These are phyloP conservation scores for Cladosporium sp. DNA, from an alignment of 2,329 filamentous ascomycete genomes.

Conservation along the genomic window DNA sequence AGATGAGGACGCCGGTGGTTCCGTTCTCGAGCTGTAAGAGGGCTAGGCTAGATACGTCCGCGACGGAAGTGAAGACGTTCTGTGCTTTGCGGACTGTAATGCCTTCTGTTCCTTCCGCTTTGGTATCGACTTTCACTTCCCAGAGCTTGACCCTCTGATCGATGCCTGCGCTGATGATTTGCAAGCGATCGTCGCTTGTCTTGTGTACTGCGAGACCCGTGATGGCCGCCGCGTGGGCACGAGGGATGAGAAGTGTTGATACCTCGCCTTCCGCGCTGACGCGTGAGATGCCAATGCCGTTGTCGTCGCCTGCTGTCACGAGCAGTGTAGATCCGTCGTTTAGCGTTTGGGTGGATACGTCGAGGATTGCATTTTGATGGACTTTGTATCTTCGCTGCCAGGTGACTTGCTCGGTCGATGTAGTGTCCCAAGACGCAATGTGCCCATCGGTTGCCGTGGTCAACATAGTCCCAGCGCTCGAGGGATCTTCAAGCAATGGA, in stretches of 20 bases:
- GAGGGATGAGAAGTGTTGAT: constrained; percentile 42
- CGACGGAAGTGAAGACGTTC: constrained; percentile 45
- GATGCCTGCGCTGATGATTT: constrained; percentile 34
- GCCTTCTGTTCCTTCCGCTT: constrained; percentile 20
- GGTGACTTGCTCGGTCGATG: constrained; percentile 16
- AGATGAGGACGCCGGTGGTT: constrained; percentile 35
- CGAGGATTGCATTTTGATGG: constrained; percentile 81
- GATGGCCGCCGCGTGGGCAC: constrained; percentile 68
- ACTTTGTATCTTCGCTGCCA: constrained; percentile 46
- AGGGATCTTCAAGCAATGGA: constrained; percentile 17
- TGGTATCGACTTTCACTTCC: constrained; percentile 31
- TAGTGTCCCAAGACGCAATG: constrained; percentile 55
- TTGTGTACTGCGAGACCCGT: constrained; percentile 48
- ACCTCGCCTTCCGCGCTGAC: constrained; percentile 6
- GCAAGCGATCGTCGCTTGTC: constrained; percentile 12
- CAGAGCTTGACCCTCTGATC: constrained; percentile 49
- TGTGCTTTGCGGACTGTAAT: constrained; percentile 26
- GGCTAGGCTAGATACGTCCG: constrained; percentile 51
- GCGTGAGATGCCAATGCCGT: constrained; percentile 62
- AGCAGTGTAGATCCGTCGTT: constrained; percentile 46
- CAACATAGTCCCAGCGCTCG: constrained; percentile 42
- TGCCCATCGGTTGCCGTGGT: constrained; percentile 81
- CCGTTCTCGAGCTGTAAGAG: constrained; percentile 27
- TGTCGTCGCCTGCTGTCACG: constrained; percentile 83
- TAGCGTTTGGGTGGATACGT: constrained; percentile 35